phyloP scores from a whole-genome alignment of 768 basidiomycete species.

The Leccinum subtestaceum region DNA sequence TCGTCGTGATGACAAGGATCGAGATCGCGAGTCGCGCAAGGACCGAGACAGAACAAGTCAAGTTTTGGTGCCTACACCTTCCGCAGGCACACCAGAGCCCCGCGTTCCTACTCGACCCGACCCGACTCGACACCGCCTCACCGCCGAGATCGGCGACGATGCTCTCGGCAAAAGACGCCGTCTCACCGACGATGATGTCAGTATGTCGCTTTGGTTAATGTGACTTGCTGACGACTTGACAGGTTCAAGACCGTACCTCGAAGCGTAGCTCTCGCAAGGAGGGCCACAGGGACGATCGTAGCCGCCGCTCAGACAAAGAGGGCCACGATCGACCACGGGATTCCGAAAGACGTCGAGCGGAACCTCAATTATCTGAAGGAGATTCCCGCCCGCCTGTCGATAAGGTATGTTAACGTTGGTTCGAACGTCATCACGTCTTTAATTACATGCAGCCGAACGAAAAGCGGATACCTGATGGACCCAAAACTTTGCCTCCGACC shows the following conservation, averaged over 20 bases:
- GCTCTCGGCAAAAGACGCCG: conserved; percentile 71
- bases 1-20: conserved; percentile 59
- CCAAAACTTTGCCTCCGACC: conserved; percentile 51
- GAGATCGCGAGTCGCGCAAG: conserved; percentile 61
- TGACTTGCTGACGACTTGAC: conserved; percentile 14
- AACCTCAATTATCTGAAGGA: conserved; percentile 54
- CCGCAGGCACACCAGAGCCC: conserved; percentile 43
- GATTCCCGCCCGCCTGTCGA: conserved; percentile 52
- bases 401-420: conserved; percentile 46
- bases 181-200: conserved; percentile 69
- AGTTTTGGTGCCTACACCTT: conserved; percentile 32
- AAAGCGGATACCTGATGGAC: conserved; percentile 55
- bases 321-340: conserved; percentile 65
- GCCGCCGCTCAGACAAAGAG: conserved; percentile 69
- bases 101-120: conserved; percentile 63
- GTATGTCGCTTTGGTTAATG: conserved; percentile 22
- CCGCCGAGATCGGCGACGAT: conserved; percentile 52
- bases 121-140: conserved; percentile 50
- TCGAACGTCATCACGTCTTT: conserved; percentile 1
- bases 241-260: conserved; percentile 66
- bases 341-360: conserved; percentile 62
- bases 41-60: conserved; percentile 49
- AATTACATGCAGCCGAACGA: conserved; percentile 41
- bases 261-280: conserved; percentile 83
- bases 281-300: conserved; percentile 70